Evolutionary conservation across 306 rosid genomes (phyloP).

Genomic region (Cicer yamashitae): DNA sequence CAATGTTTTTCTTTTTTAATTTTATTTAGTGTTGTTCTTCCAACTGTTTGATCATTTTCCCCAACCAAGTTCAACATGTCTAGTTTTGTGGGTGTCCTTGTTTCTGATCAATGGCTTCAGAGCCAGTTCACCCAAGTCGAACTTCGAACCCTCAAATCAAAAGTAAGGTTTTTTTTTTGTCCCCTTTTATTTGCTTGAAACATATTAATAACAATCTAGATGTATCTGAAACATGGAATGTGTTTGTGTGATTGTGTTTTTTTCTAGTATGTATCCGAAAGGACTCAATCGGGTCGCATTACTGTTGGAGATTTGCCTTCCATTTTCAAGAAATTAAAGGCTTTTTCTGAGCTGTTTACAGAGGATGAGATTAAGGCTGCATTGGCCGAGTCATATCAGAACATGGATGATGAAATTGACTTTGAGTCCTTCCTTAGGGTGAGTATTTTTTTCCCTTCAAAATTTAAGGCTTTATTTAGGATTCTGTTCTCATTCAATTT

Average conservation of each 20-base stretch:
- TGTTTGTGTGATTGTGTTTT: conserved; percentile 45
- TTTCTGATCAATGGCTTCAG: conserved; percentile 93
- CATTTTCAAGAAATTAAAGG: conserved; percentile 67
- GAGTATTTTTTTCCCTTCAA: conserved; percentile 39
- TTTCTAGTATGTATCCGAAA: conserved; percentile 71
- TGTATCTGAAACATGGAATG: conserved; percentile 37
- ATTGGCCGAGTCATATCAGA: conserved; percentile 59
- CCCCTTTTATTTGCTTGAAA: background rate
- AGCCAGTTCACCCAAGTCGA: conserved; percentile 99
- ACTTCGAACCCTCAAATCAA: conserved; percentile 92
- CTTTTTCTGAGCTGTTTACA: conserved; percentile 60
- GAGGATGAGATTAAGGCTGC: conserved; percentile 72
- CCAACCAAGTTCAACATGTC: conserved; percentile 69
- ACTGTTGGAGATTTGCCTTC: conserved; percentile 70
- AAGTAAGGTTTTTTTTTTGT: conserved; percentile 52
- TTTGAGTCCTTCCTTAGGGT: conserved; percentile 91
- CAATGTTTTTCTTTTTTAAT: background rate
- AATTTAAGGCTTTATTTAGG: background rate
- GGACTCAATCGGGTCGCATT: conserved; percentile 73
- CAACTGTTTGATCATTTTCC: conserved; percentile 42
- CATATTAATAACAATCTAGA: background rate
- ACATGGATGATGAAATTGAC: conserved; percentile 72
- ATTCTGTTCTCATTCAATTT: background rate
- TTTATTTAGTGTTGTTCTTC: conserved; percentile 42
- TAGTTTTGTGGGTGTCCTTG: conserved; percentile 86